These are phyloP conservation scores for Mycena alexandri DNA, from an alignment of 768 basidiomycete species.

Conservation along the genomic window DNA sequence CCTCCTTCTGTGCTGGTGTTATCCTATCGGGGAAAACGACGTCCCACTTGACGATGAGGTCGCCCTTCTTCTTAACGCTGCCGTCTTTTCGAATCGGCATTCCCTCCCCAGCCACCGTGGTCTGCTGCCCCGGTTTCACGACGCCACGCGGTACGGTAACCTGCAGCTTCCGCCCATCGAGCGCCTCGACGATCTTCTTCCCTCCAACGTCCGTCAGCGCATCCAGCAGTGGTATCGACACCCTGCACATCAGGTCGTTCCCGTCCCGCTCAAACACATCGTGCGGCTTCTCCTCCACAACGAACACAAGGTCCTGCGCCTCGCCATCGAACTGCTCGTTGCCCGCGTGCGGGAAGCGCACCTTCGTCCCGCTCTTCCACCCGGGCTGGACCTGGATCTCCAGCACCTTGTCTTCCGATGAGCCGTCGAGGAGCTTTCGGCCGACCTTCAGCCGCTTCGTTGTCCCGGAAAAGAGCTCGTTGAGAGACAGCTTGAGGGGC, in stretches of 20 bases:
- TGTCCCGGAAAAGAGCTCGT: conserved; percentile 88
- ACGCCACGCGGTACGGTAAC: conserved; percentile 75
- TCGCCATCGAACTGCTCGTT: conserved; percentile 80
- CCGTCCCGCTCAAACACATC: conserved; percentile 80
- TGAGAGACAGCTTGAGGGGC: conserved; percentile 86
- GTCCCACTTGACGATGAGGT: conserved; percentile 87
- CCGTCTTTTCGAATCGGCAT: conserved; percentile 93
- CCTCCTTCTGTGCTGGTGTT: conserved; percentile 84
- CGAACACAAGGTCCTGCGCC: conserved; percentile 93
- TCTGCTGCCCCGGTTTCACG: conserved; percentile 84
- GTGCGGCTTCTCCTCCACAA: conserved; percentile 97
- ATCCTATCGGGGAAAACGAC: conserved; percentile 86
- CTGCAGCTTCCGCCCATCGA: conserved; percentile 86
- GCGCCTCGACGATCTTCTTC: conserved; percentile 70
- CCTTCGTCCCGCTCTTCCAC: conserved; percentile 97
- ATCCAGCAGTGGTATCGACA: conserved; percentile 83
- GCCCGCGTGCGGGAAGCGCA: conserved; percentile 89
- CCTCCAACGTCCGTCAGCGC: conserved; percentile 74
- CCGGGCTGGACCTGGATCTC: conserved; percentile 87
- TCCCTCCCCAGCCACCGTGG: conserved; percentile 79
- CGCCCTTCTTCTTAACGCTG: conserved; percentile 78
- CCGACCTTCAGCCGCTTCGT: conserved; percentile 92
- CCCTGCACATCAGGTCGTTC: conserved; percentile 76
- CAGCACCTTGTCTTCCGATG: conserved; percentile 87
- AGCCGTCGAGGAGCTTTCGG: conserved; percentile 77